phyloP scores from a whole-genome alignment of 306 rosid species.

The Pterocarpus santalinus region DNA sequence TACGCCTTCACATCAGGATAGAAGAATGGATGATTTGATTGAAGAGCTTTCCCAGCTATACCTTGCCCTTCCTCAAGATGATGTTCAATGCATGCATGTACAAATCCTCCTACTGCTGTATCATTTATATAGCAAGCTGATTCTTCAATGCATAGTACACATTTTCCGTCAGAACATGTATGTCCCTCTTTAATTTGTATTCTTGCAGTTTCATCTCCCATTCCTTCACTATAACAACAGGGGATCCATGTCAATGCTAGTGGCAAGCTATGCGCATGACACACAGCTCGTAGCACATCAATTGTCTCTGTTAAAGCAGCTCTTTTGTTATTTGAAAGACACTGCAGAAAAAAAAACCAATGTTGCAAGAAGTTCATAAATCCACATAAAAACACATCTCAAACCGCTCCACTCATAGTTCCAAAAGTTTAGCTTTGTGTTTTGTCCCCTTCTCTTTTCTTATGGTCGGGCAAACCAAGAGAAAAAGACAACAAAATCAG shows the following conservation, averaged over 20 bases:
- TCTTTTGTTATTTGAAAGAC: slow-evolving; percentile 72
- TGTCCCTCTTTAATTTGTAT: slow-evolving; percentile 62
- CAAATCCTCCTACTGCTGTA: slow-evolving; percentile 73
- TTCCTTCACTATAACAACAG: slow-evolving; percentile 64
- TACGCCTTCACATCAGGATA: slow-evolving; percentile 81
- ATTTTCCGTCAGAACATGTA: slow-evolving; percentile 60
- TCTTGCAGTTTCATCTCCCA: slow-evolving; percentile 51
- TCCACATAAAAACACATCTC: slow-evolving; percentile 29
- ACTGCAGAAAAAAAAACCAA: slow-evolving; percentile 56
- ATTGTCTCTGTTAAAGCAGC: slow-evolving; percentile 80
- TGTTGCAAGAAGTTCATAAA: slow-evolving; percentile 44
- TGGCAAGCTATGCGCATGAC: slow-evolving; percentile 93
- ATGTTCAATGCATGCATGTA: slow-evolving; percentile 81
- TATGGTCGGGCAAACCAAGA: slow-evolving; percentile 7
- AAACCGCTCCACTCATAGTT: neutral
- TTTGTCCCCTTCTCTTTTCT: neutral
- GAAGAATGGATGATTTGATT: slow-evolving; percentile 90
- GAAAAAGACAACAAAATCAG: slow-evolving; percentile 11
- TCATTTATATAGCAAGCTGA: slow-evolving; percentile 85
- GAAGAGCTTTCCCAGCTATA: slow-evolving; percentile 93
- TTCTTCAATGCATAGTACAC: slow-evolving; percentile 83
- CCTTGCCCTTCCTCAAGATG: slow-evolving; percentile 95
- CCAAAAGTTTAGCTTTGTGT: slow-evolving; percentile 25
- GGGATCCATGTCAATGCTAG: slow-evolving; percentile 97
- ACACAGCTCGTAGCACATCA: slow-evolving; percentile 87